Conservation (phyloP, 345 rosid species). For the Brassica rapa region DNA sequence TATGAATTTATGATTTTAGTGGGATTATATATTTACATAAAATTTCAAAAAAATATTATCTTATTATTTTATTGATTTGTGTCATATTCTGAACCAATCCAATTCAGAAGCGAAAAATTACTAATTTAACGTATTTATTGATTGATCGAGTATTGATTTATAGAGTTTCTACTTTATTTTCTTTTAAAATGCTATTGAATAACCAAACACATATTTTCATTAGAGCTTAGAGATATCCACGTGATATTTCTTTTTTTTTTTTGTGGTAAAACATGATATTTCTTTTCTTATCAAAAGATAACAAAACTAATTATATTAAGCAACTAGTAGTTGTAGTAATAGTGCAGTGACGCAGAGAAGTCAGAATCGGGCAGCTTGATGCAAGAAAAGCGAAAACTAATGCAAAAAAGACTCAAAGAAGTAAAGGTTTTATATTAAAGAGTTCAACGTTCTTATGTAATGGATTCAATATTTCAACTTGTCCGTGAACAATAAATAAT, state of each 20-base stretch:
- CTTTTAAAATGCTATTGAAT: not conserved
- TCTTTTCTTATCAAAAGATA: no score
- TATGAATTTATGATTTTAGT: no score
- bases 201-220: not conserved
- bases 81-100: no score
- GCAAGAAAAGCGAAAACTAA: slow-evolving; percentile 72
- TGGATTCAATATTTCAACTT: not conserved
- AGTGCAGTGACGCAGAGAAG: slow-evolving; percentile 41
- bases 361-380: slow-evolving; percentile 78
- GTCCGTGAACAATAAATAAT: not conserved
- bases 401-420: slow-evolving; percentile 29
- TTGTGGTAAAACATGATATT: no score
- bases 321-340: slow-evolving; percentile 29
- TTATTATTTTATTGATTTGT: no score
- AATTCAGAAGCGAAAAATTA: no score
- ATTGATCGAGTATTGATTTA: no score
- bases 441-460: not conserved
- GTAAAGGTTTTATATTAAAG: no score
- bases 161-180: not conserved
- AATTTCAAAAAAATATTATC: no score
- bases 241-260: not conserved
- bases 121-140: no score
- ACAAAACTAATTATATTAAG: not conserved
- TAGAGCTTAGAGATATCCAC: not conserved
- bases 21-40: no score